A percentile compares a stretch with the other conserved stretches of the same genome.
These are phyloP conservation scores for Cyberlindnera misumaiensis DNA, from an alignment of 805 yeast species.

Conservation along the genomic window DNA sequence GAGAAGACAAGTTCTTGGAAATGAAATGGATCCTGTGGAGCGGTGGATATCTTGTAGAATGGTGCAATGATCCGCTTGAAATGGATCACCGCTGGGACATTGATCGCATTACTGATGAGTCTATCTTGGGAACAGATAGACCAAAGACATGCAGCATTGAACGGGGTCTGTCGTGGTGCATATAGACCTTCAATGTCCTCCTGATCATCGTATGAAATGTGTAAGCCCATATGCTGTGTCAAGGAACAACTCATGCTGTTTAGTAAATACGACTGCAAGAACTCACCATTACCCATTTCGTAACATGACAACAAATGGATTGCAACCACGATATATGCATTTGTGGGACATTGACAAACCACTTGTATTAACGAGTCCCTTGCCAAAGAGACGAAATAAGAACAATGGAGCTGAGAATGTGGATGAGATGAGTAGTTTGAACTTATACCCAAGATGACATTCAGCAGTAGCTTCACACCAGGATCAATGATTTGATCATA, in stretches of 20 bases:
- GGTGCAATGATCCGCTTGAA: slow-evolving; percentile 29
- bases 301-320: slow-evolving; percentile 25
- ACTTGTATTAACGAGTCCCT: slow-evolving; percentile 19
- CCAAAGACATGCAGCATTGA: slow-evolving; percentile 25
- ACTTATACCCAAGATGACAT: slow-evolving; percentile 22
- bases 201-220: slow-evolving; percentile 17
- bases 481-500: slow-evolving; percentile 12
- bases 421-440: slow-evolving; percentile 19
- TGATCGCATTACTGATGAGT: slow-evolving; percentile 19
- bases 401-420: slow-evolving; percentile 5
- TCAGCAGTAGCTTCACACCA: slow-evolving; percentile 22
- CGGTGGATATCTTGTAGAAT: slow-evolving; percentile 19
- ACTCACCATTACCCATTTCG: slow-evolving; percentile 25
- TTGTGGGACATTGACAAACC: slow-evolving; percentile 6
- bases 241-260: slow-evolving; percentile 27
- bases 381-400: slow-evolving; percentile 22
- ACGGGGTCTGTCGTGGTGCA: slow-evolving; percentile 14
- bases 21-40: slow-evolving; percentile 3
- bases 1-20: slow-evolving; percentile 23
- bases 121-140: slow-evolving; percentile 27
- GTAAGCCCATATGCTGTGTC: slow-evolving; percentile 29
- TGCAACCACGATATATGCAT: slow-evolving; percentile 17
- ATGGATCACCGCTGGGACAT: slow-evolving; percentile 28
- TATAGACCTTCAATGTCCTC: slow-evolving; percentile 1
- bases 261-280: slow-evolving; percentile 25